These are phyloP conservation scores for Pseudogymnoascus sp. DNA, from an alignment of 2,329 filamentous ascomycete species.

Conservation along the genomic window DNA sequence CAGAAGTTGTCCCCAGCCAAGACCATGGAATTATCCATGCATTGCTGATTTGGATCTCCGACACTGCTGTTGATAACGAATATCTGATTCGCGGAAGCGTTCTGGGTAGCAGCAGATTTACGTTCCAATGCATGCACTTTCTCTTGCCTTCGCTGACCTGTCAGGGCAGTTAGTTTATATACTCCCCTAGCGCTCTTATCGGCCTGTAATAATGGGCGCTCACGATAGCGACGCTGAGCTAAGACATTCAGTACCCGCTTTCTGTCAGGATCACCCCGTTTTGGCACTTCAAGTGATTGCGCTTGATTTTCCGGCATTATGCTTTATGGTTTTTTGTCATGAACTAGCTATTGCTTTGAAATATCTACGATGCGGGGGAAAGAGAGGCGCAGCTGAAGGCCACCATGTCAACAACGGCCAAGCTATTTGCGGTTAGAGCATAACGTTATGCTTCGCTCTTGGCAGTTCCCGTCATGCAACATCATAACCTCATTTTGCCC, in stretches of 20 bases:
- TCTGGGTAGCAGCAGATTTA: conserved; percentile 4
- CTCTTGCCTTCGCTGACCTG: conserved; percentile 12
- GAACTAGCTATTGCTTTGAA: neutral
- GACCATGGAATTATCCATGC: neutral
- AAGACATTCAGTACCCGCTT: conserved; percentile 12
- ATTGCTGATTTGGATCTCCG: neutral
- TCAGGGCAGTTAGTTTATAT: neutral
- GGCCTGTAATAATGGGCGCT: neutral
- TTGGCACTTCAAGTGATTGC: neutral
- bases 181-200: neutral
- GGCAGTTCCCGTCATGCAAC: neutral
- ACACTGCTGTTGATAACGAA: neutral
- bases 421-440: conserved; percentile 4
- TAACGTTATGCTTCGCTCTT: conserved; percentile 6
- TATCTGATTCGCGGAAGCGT: neutral
- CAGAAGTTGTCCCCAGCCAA: neutral
- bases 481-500: neutral
- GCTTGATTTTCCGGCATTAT: conserved; percentile 10
- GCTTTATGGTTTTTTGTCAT: conserved; percentile 2
- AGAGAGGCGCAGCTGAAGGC: conserved; percentile 1
- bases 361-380: neutral
- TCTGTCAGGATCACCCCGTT: conserved; percentile 9
- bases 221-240: conserved; percentile 12
- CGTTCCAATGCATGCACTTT: conserved; percentile 10
- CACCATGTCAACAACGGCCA: neutral